Percentiles rank a stretch among this genome's conserved stretches.
These are phyloP conservation scores for Plasmopara halstedii DNA, from an alignment of 352 stramenopile genomes.

Conservation along the genomic window DNA sequence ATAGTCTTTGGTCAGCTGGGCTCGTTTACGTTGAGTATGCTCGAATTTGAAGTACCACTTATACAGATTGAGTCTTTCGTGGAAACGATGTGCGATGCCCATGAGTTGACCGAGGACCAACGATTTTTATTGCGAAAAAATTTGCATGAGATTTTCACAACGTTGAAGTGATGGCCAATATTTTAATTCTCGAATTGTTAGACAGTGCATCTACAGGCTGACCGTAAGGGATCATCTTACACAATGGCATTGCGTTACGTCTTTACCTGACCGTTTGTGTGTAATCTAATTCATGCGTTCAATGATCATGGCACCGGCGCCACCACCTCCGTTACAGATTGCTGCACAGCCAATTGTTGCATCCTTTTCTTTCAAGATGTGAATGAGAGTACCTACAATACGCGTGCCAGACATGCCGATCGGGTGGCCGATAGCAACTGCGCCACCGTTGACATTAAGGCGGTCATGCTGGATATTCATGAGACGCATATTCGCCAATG, in stretches of 20 bases:
- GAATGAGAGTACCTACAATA: conserved; percentile 93
- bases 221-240: not conserved
- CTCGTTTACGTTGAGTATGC: conserved; percentile 84
- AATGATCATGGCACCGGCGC: conserved; percentile 94
- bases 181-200: conserved; percentile 10
- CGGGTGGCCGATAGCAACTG: conserved; percentile 75
- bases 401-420: conserved; percentile 85
- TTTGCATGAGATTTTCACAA: conserved; percentile 62
- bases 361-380: conserved; percentile 93
- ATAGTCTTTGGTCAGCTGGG: conserved; percentile 83
- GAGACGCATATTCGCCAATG: conserved; percentile 92
- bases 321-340: conserved; percentile 98
- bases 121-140: conserved; percentile 76
- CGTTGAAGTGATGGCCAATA: conserved; percentile 9
- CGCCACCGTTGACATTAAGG: conserved; percentile 97
- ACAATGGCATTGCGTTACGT: conserved; percentile 11
- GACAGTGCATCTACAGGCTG: conserved; percentile 4
- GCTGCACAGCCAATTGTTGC: conserved; percentile 93
- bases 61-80: conserved; percentile 79
- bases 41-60: conserved; percentile 78
- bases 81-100: conserved; percentile 82
- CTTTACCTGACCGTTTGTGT: not conserved
- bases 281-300: conserved; percentile 72
- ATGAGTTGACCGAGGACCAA: conserved; percentile 82
- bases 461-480: conserved; percentile 88